Percentiles rank a stretch among this genome's conserved stretches.
phyloP scores from a whole-genome alignment of 768 basidiomycete genomes.

The Podaxis sp. region DNA sequence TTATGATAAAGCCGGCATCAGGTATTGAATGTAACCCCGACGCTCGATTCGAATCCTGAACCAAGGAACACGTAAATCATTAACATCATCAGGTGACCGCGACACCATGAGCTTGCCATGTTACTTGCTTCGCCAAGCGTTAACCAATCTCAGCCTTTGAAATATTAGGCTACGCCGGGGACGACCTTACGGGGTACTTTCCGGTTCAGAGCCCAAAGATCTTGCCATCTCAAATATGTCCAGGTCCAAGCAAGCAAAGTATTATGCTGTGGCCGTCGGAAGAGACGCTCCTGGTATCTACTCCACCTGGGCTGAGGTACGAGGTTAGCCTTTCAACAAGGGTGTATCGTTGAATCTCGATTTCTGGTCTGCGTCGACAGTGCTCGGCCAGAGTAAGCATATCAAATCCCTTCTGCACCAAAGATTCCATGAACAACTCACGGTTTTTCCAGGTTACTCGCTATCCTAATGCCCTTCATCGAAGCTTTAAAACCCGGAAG shows the following conservation, averaged over 20 bases:
- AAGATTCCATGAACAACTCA: neutral
- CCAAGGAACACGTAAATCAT: neutral
- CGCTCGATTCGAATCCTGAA: too few species aligned
- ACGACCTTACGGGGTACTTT: neutral
- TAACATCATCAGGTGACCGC: neutral
- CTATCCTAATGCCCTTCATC: slow-evolving; percentile 51
- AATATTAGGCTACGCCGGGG: neutral
- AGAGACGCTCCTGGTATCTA: slow-evolving; percentile 60
- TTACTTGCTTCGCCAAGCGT: neutral
- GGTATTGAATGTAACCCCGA: too few species aligned
- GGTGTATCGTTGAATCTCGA: neutral
- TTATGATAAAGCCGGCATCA: too few species aligned
- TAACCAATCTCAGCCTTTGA: too few species aligned
- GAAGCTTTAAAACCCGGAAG: slow-evolving; percentile 44
- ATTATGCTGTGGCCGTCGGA: slow-evolving; percentile 62
- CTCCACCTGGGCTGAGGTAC: slow-evolving; percentile 58
- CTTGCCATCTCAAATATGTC: slow-evolving; percentile 22
- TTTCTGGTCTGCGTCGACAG: slow-evolving; percentile 24
- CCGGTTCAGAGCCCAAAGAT: neutral
- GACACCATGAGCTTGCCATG: neutral
- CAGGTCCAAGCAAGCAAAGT: slow-evolving; percentile 38
- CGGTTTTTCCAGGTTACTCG: slow-evolving; percentile 42
- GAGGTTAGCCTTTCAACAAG: slow-evolving; percentile 15
- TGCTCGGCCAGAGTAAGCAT: slow-evolving; percentile 45
- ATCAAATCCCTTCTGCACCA: neutral